Conservation (phyloP, 2,329 filamentous ascomycete species). For the Neocucurbitaria cava region DNA sequence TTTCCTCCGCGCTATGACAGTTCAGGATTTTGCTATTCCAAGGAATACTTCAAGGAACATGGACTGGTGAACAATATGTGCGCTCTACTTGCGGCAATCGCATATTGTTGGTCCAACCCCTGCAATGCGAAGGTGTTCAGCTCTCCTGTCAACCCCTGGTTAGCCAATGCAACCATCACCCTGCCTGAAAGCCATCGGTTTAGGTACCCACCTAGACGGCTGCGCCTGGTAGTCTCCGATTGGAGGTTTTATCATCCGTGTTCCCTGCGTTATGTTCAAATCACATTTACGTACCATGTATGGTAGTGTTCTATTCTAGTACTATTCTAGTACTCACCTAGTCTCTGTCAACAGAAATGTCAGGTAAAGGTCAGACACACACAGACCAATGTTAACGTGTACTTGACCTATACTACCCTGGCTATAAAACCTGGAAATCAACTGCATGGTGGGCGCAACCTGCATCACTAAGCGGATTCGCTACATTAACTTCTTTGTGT, state of each 20-base stretch:
- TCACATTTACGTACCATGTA: constrained; percentile 11
- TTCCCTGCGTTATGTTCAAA: constrained; percentile 13
- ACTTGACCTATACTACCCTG: background rate
- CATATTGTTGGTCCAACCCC: background rate
- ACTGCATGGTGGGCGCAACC: too few species aligned
- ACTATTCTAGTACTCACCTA: constrained; percentile 1
- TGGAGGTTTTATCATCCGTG: constrained; percentile 14
- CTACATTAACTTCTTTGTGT: too few species aligned
- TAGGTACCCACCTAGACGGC: too few species aligned
- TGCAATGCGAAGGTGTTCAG: constrained; percentile 11
- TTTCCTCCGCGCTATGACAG: background rate
- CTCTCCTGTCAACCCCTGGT: constrained; percentile 16
- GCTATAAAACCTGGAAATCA: background rate
- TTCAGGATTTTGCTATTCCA: background rate
- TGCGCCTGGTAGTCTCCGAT: constrained; percentile 12
- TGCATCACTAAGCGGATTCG: too few species aligned
- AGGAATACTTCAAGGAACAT: background rate
- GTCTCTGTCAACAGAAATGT: background rate
- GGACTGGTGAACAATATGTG: background rate
- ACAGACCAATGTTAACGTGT: background rate
- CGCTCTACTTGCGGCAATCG: background rate
- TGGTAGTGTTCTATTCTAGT: constrained; percentile 5
- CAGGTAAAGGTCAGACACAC: background rate
- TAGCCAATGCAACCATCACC: constrained; percentile 5
- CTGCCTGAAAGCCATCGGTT: constrained; percentile 7